A percentile compares a stretch with the other conserved stretches of the same genome.
These are phyloP conservation scores for Saccharomyces kudriavzevii DNA, from an alignment of 805 yeast species.

Conservation along the genomic window DNA sequence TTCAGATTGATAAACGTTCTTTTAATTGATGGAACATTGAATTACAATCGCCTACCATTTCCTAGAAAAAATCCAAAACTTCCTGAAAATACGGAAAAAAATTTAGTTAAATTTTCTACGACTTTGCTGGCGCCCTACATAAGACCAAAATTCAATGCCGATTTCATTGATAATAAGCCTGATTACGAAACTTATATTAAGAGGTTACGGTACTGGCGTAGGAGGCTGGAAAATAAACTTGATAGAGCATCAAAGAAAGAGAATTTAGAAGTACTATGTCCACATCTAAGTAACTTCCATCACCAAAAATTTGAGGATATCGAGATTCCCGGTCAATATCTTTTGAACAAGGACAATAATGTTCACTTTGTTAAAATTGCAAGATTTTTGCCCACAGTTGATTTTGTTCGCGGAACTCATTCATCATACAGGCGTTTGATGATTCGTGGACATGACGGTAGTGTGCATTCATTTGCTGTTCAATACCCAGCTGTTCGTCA, in stretches of 20 bases:
- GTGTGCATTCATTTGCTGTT: slow-evolving; percentile 84
- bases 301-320: slow-evolving; percentile 97
- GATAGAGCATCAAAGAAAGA: slow-evolving; percentile 77
- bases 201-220: slow-evolving; percentile 85
- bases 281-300: slow-evolving; percentile 93
- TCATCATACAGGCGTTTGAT: slow-evolving; percentile 83
- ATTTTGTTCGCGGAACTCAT: slow-evolving; percentile 80
- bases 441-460: slow-evolving; percentile 90
- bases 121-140: slow-evolving; percentile 84
- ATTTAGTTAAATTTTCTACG: slow-evolving; percentile 82
- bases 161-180: slow-evolving; percentile 80
- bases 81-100: slow-evolving; percentile 87
- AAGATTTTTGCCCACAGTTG: slow-evolving; percentile 82
- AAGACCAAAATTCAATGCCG: slow-evolving; percentile 83
- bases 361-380: slow-evolving; percentile 89
- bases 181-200: slow-evolving; percentile 79
- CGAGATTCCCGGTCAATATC: slow-evolving; percentile 94
- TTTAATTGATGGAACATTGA: slow-evolving; percentile 87
- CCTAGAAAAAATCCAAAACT: slow-evolving; percentile 83
- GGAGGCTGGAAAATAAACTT: slow-evolving; percentile 80
- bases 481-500: slow-evolving; percentile 98
- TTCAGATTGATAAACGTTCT: slow-evolving; percentile 88
- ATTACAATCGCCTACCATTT: slow-evolving; percentile 73
- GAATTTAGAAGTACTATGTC: slow-evolving; percentile 82
- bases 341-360: slow-evolving; percentile 79